Base-by-base conservation (phyloP, 192 early-diverging fungal genomes). In the Lunasporangiospora selenospora region DNA sequence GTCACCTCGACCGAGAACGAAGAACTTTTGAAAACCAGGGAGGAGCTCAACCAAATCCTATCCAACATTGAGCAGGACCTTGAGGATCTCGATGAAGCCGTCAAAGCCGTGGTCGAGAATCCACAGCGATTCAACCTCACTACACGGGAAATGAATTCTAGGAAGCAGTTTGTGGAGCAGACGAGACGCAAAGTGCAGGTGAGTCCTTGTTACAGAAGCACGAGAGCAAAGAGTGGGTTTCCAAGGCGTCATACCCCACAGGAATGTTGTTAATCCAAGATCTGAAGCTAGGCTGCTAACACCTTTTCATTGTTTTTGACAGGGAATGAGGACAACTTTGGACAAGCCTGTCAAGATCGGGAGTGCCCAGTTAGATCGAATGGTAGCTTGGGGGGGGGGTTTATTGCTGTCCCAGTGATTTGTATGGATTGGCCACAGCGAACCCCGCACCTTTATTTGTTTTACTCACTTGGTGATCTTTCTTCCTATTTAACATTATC, bases 81-180 rank as follows among this genome's bases (percentile, higher is more conserved):
- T 9, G 80, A 83, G 21, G 85, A 84, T 43, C 46, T 86, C 5
- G 75, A 82, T n/a, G 81, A 82, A 54, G 75, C 85, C 1, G 76
- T 86, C 44, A 62, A 62, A 19, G 77, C 77, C 15, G 76, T 81
- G 4, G 40, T 58, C 15, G 62, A 66, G 6, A 71, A 77, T 39
- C 82, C 82, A 37, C 44, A 75, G 11, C 57, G 73, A 18, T 83
- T 83, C 36, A 70, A 79, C 24, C 39, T 83, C 0, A 67, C 79
- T 16, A 54, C 50, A 15, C 39, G 54, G 18, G 77, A 79, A 26
- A 62, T 83, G 18, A 71, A 67, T 24, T 43, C 57, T 10, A 62
- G 80, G 49, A 71, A 65, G 43, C 59, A 77, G 58, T 77, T 70
- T 61, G 57, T 65, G 32, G 57, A 70, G 33, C 53, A 78, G 48